Base-by-base conservation (phyloP, 768 basidiomycete species). In the Hirschioporus abietinus region DNA sequence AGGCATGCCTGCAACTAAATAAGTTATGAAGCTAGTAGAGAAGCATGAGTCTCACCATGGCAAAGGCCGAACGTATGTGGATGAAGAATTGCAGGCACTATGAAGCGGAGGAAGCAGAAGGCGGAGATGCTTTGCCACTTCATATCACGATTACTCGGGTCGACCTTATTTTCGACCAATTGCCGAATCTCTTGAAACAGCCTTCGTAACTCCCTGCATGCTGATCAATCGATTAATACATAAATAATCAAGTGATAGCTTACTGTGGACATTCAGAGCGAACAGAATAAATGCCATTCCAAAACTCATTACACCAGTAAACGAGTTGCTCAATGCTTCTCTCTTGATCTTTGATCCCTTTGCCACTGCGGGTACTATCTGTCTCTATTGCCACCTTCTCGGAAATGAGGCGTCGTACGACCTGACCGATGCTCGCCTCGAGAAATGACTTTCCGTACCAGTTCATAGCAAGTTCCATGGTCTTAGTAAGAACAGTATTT, bases 81-180 rank as follows among this genome's bases (percentile, higher is more conserved):
- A 74, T 92, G 86, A n/a, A 95, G 82, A 66, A 96, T 91, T 25
- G 91, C 94, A 35, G 94, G 95, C 26, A 93, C 91, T 68, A 96
- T 89, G 75, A 95, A 94, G 58, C 94, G 86, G 58, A 96, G 82
- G 77, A 95, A 96, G 74, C 91, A 87, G 74, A 96, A 95, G 0
- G 94, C 93, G 36, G 91, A 92, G 58, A 96, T 91, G 71, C 90
- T 88, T 74, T 94, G 93, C 83, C 86, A 88, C 35, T 86, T 90
- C 35, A 93, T 77, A 35, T 89, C 82, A 57, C 76, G 77, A 68
- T 82, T 83, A 27, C 79, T 78, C 17, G 81, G 83, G 10, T 76
- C 68, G 9, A 69, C 69, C 24, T 79, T 76, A 66, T 81, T 79
- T 73, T 93, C 92, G 1, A 94, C 91, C 62, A 93, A 80, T 64